Percentiles rank a stretch among this genome's conserved stretches.
These are phyloP conservation scores for Botrytis galanthina DNA, from an alignment of 2,329 filamentous ascomycete genomes.

Conservation along the genomic window DNA sequence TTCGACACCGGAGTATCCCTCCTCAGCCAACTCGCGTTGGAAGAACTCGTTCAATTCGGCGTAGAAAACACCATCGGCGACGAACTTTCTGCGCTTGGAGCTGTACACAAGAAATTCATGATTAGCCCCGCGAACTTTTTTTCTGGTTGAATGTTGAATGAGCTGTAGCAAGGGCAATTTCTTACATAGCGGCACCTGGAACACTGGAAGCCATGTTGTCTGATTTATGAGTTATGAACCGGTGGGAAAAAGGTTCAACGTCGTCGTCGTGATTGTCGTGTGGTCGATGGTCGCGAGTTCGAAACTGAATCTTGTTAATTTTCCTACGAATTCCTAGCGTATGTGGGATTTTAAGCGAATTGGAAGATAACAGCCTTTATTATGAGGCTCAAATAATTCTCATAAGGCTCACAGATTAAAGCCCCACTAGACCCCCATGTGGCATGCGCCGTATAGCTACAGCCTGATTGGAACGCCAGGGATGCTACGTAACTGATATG, in stretches of 20 bases:
- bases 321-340: constrained; percentile 8
- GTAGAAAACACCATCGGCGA: constrained; percentile 99
- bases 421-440: not conserved
- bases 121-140: constrained; percentile 24
- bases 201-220: constrained; percentile 42
- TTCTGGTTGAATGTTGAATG: not conserved
- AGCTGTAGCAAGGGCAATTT: constrained; percentile 9
- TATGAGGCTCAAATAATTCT: not conserved
- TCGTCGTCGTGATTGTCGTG: constrained; percentile 31
- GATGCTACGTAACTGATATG: constrained; percentile 8
- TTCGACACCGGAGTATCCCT: constrained; percentile 99
- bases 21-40: constrained; percentile 99
- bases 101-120: constrained; percentile 45
- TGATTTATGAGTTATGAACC: constrained; percentile 35
- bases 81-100: constrained; percentile 92
- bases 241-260: constrained; percentile 29
- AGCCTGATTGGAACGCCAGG: not conserved
- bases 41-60: constrained; percentile 99
- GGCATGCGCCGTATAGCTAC: not conserved
- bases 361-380: not conserved
- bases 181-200: constrained; percentile 42
- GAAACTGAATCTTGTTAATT: constrained; percentile 9
- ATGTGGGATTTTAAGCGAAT: constrained; percentile 20
- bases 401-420: not conserved
- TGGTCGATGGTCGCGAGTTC: constrained; percentile 19